Percentiles rank a stretch among this genome's conserved stretches.
Conservation (phyloP, 257 asterid species). For the Fraxinus americana region DNA sequence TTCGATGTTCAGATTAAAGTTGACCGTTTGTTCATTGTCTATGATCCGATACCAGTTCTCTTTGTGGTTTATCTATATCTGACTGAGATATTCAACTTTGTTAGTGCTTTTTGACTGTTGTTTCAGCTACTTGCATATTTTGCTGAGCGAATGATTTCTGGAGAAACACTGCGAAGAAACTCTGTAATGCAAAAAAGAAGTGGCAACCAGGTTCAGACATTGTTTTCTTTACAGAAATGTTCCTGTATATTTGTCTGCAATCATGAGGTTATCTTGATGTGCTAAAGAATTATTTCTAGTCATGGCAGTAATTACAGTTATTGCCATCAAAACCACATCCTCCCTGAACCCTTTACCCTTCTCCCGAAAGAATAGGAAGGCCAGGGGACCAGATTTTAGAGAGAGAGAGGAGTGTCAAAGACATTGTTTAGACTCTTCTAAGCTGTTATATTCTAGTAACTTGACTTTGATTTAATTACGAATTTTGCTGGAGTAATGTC, state of each 20-base stretch:
- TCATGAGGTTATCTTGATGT: constrained; percentile 9
- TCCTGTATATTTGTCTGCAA: not conserved
- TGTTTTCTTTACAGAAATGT: constrained; percentile 6
- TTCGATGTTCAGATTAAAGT: not conserved
- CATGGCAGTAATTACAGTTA: constrained; percentile 1
- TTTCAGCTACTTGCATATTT: constrained; percentile 72
- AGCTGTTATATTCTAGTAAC: constrained; percentile 12
- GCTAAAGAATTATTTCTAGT: constrained; percentile 4
- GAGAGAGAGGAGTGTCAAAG: not conserved
- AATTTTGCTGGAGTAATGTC: constrained; percentile 12
- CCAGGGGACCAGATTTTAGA: not conserved
- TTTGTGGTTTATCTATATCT: not conserved
- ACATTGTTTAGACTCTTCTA: not conserved
- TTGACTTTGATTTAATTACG: constrained; percentile 2
- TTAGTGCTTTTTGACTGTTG: constrained; percentile 22
- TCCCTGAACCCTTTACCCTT: not conserved
- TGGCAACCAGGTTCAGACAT: constrained; percentile 57
- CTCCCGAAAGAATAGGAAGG: not conserved
- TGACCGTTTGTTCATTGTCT: not conserved
- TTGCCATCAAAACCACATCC: not conserved
- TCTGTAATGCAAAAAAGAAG: constrained; percentile 77
- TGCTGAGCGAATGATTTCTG: constrained; percentile 85
- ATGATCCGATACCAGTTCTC: not conserved
- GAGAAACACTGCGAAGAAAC: constrained; percentile 81
- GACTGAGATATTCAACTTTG: not conserved